Base-by-base conservation (phyloP, 441 rosid genomes). In the Melastoma candidum region DNA sequence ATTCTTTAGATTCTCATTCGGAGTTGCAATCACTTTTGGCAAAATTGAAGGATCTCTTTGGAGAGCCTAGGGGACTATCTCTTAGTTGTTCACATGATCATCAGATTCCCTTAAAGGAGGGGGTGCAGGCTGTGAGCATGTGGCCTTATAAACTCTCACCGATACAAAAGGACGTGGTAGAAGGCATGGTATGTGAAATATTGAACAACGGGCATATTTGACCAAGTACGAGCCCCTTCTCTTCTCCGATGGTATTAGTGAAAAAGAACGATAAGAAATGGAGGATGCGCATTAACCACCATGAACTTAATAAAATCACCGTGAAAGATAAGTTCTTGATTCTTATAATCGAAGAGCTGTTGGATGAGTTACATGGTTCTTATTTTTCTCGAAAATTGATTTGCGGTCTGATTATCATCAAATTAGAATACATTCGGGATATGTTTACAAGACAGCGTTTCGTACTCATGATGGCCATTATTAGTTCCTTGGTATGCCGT, bases 51-150 rank as follows among this genome's bases (percentile, higher is more conserved):
- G 3, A 59, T 1, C 22, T 59, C 1, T 59, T 59, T 44, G 44
- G 44, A 44, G 2, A 26, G n/a, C 26, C 49, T 3, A 43, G 13
- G 10, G n/a, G 12, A 29, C 41, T 59, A 44, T 56, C 63, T 49
- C 44, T 17, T n/a, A 50, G 11, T 1, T 6, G 56, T 25, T 12
- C 49, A 43, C 56, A 59, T 59, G 48, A 51, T 26, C 27, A 27
- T 25, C 50, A 12, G 7, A 47, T 47, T 47, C 50, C 50, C 6
- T 22, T 47, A 47, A n/a, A 47, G 50, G 7, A n/a, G 14, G 22
- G 22, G 22, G 22, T 17, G 22, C 22, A 17, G 22, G 22, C 22
- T 17, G 22, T 17, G 22, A 17, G 22, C 22, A 17, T 17, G 22
- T 17, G 22, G 22, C 22, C 22, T 17, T 17, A 17, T 17, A 17